Evolutionary conservation across 768 basidiomycete species (phyloP), one percentile per base, ranked within the genome.

Genomic region (Boletus rubropictus): DNA sequence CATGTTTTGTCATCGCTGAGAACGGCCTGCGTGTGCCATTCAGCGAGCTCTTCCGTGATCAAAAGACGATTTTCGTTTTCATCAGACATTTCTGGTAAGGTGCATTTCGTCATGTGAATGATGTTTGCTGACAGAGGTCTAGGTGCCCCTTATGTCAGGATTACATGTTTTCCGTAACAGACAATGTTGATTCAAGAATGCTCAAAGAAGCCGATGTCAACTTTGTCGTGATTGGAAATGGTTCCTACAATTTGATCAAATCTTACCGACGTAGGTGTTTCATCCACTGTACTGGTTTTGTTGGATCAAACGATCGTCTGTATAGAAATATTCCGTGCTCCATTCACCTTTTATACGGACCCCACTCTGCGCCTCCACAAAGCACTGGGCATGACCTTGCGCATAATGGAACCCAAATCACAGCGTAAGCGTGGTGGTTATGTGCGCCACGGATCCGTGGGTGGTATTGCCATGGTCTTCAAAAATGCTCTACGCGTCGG

Each of bases 81-180:
- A 84, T 96, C 52, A 74, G 92, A 35, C 88, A 91, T 65, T 92
- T 92, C 67, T 88, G 83, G 86, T 78, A 41, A 48, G 63, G 54
- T 20, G 9, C 36, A 39, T 35, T 32, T 18, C 39, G 21, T 43
- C 44, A 38, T 47, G 39, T 27, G 48, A 49, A 49, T 10, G 14
- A 42, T 12, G n/a, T 15, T 17, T 39, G 22, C 37, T 55, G 39
- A 52, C 42, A 43, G 20, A n/a, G 0, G 5, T 37, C 4, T 34
- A 78, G 80, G 77, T 93, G 90, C 60, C 84, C 87, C 0, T 66
- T 82, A 11, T 90, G 88, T 64, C 89, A 91, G 59, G 91, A 95
- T 63, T 96, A 94, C 64, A 81, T 93, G 75, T 72, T 78, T 34
- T 83, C 81, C 28, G 73, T 89, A 53, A 67, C 70, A 67, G 70